Conservation (phyloP, 345 rosid species). For the Melastoma malabathricum region DNA sequence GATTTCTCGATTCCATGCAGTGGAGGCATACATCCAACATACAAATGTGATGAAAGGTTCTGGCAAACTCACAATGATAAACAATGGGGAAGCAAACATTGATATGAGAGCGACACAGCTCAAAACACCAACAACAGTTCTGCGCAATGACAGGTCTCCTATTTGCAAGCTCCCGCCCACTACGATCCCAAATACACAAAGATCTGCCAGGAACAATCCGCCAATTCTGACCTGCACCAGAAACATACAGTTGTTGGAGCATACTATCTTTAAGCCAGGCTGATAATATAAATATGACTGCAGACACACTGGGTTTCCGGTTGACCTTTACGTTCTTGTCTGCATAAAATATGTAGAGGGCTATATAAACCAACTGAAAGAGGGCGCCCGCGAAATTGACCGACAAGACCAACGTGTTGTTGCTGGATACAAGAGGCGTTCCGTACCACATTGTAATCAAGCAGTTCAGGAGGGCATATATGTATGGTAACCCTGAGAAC, state of each 20-base stretch:
- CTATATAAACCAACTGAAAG: constrained; percentile 54
- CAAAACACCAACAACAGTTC: constrained; percentile 46
- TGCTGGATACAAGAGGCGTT: constrained; percentile 43
- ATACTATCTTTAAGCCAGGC: background rate
- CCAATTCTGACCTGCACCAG: constrained; percentile 40
- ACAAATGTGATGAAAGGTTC: background rate
- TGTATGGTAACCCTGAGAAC: constrained; percentile 78
- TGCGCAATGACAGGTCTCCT: constrained; percentile 16
- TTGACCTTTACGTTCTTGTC: constrained; percentile 52
- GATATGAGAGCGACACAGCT: constrained; percentile 56
- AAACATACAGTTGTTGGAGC: constrained; percentile 2
- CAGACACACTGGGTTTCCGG: background rate
- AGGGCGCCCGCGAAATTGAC: constrained; percentile 64
- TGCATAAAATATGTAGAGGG: constrained; percentile 42
- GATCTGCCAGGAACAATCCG: constrained; percentile 42
- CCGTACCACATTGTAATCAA: constrained; percentile 82
- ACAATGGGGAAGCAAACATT: constrained; percentile 88
- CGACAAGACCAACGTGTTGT: constrained; percentile 47
- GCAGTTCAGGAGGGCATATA: constrained; percentile 75
- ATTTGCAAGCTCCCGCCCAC: constrained; percentile 53
- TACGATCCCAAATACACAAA: constrained; percentile 29
- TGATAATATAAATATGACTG: background rate
- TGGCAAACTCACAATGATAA: constrained; percentile 55
- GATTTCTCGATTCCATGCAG: too few relatives aligned
- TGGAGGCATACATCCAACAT: too few relatives aligned